Conservation (phyloP, 495 filamentous ascomycete genomes). For the Penicillium lagena region DNA sequence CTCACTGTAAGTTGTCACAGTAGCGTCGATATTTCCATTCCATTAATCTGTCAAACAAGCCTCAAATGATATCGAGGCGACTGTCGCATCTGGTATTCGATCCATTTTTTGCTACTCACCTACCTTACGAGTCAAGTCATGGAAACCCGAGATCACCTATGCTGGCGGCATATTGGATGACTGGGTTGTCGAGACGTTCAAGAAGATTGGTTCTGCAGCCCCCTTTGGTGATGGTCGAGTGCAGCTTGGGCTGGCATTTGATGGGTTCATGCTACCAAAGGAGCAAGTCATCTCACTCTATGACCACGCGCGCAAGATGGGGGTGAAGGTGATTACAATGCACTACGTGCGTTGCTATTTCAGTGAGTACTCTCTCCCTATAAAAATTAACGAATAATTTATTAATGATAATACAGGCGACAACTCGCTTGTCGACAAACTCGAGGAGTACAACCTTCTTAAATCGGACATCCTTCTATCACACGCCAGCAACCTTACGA, state of each 20-base stretch:
- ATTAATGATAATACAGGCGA: constrained; percentile 1
- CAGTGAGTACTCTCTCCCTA: background rate
- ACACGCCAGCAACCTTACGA: constrained; percentile 20
- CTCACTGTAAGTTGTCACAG: constrained; percentile 21
- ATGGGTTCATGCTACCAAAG: constrained; percentile 27
- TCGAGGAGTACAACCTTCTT: constrained; percentile 26
- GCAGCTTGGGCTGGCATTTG: constrained; percentile 34
- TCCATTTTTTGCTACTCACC: constrained; percentile 42
- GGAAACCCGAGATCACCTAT: constrained; percentile 24
- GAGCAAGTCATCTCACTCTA: constrained; percentile 25
- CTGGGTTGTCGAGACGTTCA: constrained; percentile 32
- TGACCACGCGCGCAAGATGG: constrained; percentile 15
- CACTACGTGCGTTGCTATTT: constrained; percentile 20
- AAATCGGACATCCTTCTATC: constrained; percentile 30
- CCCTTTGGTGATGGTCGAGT: constrained; percentile 35
- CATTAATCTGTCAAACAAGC: constrained; percentile 12
- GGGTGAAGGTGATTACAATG: constrained; percentile 28
- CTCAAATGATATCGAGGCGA: constrained; percentile 31
- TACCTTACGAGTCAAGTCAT: constrained; percentile 22
- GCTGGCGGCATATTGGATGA: constrained; percentile 23
- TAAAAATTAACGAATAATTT: background rate
- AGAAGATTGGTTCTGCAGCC: constrained; percentile 18
- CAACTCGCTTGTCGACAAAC: constrained; percentile 16
- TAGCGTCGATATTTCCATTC: too few relatives aligned
- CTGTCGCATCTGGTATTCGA: constrained; percentile 40